Evolutionary conservation across 352 stramenopile genomes (phyloP).

Genomic region (Aphanomyces cochlioides): DNA sequence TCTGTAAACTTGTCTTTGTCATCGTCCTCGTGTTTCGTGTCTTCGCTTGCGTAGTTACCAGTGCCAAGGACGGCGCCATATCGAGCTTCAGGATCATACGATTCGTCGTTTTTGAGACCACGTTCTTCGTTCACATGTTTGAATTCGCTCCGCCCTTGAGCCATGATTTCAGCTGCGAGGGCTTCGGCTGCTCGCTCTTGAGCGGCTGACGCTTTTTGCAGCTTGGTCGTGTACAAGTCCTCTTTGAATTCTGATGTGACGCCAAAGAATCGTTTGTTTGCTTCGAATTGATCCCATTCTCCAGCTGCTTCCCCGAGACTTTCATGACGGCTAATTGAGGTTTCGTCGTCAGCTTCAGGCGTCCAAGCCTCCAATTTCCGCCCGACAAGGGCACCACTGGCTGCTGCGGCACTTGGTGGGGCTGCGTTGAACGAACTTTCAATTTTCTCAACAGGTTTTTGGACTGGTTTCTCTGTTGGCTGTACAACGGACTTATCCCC

Average conservation of each 20-base stretch:
- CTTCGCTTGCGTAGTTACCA: slow-evolving; percentile 2
- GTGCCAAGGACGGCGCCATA: slow-evolving; percentile 73
- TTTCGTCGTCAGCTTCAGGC: slow-evolving; percentile 4
- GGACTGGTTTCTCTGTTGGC: neutral
- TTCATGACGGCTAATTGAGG: neutral
- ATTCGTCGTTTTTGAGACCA: slow-evolving; percentile 47
- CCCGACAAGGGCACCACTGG: slow-evolving; percentile 10
- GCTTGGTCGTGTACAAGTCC: slow-evolving; percentile 84
- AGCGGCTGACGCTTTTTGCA: slow-evolving; percentile 51
- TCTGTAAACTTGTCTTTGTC: slow-evolving; percentile 18
- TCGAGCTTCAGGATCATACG: slow-evolving; percentile 83
- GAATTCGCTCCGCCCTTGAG: slow-evolving; percentile 43
- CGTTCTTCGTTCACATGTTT: slow-evolving; percentile 82
- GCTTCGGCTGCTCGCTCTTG: slow-evolving; percentile 57
- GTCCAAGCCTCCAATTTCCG: slow-evolving; percentile 15
- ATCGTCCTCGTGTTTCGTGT: neutral
- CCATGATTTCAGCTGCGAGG: slow-evolving; percentile 81
- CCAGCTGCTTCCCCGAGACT: neutral
- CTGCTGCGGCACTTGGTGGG: slow-evolving; percentile 22
- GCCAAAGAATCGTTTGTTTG: slow-evolving; percentile 77
- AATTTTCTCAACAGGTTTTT: neutral
- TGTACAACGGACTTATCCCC: neutral
- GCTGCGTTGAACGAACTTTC: slow-evolving; percentile 13
- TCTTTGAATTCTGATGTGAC: slow-evolving; percentile 82
- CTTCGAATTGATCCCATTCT: slow-evolving; percentile 83